Base-by-base conservation (phyloP, 306 rosid genomes). In the Fragaria iinumae region DNA sequence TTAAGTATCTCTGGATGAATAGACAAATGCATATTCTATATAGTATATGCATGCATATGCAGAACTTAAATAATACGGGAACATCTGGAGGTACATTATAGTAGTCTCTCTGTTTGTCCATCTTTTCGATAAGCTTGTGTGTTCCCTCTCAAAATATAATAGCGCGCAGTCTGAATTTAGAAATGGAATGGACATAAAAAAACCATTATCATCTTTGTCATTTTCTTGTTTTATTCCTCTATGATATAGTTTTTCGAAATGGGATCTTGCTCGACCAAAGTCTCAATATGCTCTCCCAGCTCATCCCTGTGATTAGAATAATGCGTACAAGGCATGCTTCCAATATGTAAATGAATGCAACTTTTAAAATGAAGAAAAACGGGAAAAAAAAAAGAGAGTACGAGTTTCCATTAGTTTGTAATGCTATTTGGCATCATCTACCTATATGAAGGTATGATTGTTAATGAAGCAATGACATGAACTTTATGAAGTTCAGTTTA, bases 171-270 rank as follows among this genome's bases (percentile, higher is more conserved):
- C 56, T 74, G 63, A 84, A 81, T 49, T 57, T 60, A 14, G 53
- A 59, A 52, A 73, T 52, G 77, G 69, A 27, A 36, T 47, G 21
- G 60, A 11, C 1, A 23, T 2, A 80, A 38, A 72, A 10, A 57
- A 75, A 75, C 2, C 48, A 71, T 50, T 72, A 76, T 75, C 41
- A 41, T 69, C 86, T 74, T 89, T 93, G 96, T 93, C 93, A 86
- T 86, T 80, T 82, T 85, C 90, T 93, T 90, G 94, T 88, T 89
- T 82, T 86, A 86, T 88, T 89, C 91, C 80, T 84, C 88, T 85
- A 85, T 90, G 87, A 87, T 92, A 85, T 83, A 79, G 73, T 50
- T 86, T 92, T 92, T 87, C 76, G 78, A 87, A 85, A 88, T 71
- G 89, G 87, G 84, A 87, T 82, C 87, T 71, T 82, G 78, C 84